These are phyloP conservation scores for Pseudisothecium myosuroides DNA, from an alignment of 225 moss, liverwort and hornwort genomes.

Conservation along the genomic window DNA sequence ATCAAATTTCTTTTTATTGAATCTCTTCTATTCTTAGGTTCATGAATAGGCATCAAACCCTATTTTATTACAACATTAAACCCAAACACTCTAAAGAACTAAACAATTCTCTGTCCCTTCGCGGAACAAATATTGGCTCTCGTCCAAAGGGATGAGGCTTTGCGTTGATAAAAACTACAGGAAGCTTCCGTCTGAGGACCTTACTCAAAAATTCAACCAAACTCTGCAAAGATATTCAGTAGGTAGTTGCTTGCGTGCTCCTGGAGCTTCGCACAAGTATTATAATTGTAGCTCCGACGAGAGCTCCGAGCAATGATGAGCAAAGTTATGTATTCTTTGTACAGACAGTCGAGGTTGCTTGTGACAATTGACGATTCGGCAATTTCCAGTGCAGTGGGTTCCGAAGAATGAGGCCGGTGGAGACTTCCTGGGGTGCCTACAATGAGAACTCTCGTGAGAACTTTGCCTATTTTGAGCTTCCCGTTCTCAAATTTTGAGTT, in stretches of 20 bases:
- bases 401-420: neutral
- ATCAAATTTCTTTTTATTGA: neutral
- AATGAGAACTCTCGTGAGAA: no score
- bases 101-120: neutral
- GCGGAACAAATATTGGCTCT: neutral
- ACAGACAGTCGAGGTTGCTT: neutral
- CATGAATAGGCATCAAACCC: neutral
- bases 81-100: neutral
- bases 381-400: neutral
- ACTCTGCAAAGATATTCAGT: neutral
- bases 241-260: neutral
- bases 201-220: neutral
- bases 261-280: neutral
- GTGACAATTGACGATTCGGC: neutral
- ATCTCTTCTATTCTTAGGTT: neutral
- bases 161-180: neutral
- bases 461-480: no score
- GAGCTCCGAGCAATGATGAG: neutral
- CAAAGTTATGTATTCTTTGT: neutral
- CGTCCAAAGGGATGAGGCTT: rapidly evolving
- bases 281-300: neutral
- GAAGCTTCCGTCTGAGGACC: neutral
- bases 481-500: no score
- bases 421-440: neutral
- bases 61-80: neutral